Conservation (phyloP, 108 stramenopile species). For the Cylindrotheca closterium region DNA sequence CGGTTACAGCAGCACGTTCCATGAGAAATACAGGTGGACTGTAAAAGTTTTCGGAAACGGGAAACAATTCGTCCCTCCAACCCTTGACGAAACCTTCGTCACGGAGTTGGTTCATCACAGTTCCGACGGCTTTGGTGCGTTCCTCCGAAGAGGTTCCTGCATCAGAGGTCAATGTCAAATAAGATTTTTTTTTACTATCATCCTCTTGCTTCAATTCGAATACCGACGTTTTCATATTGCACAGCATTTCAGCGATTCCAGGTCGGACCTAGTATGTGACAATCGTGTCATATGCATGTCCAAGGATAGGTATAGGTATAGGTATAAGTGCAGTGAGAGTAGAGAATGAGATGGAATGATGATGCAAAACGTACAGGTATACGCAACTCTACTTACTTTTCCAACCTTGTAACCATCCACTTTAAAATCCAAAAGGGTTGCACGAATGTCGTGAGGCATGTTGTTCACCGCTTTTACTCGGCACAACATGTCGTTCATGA, state of each 20-base stretch:
- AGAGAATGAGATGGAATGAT: background rate
- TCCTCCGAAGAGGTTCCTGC: conserved; percentile 48
- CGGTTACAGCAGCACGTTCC: conserved; percentile 77
- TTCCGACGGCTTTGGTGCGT: conserved; percentile 57
- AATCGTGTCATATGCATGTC: background rate
- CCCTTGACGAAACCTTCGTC: conserved; percentile 63
- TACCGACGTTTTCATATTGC: conserved; percentile 17
- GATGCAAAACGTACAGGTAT: conserved; percentile 1
- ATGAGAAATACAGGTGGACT: conserved; percentile 64
- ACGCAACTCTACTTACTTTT: conserved; percentile 39
- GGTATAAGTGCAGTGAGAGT: background rate
- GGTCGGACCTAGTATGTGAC: conserved; percentile 25
- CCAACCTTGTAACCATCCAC: conserved; percentile 65
- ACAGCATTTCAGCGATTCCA: conserved; percentile 50
- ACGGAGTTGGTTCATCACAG: conserved; percentile 54
- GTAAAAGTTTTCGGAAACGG: conserved; percentile 63
- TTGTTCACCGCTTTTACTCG: conserved; percentile 63
- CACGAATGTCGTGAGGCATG: conserved; percentile 49
- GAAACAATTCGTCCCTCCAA: conserved; percentile 85
- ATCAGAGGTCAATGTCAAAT: conserved; percentile 40
- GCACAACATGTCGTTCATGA: conserved; percentile 74
- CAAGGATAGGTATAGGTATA: background rate
- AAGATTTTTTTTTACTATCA: background rate
- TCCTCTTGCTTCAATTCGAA: conserved; percentile 25
- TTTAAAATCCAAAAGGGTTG: conserved; percentile 47